Conservation (phyloP, 140 eudicot genomes). For the Stevia rebaudiana region DNA sequence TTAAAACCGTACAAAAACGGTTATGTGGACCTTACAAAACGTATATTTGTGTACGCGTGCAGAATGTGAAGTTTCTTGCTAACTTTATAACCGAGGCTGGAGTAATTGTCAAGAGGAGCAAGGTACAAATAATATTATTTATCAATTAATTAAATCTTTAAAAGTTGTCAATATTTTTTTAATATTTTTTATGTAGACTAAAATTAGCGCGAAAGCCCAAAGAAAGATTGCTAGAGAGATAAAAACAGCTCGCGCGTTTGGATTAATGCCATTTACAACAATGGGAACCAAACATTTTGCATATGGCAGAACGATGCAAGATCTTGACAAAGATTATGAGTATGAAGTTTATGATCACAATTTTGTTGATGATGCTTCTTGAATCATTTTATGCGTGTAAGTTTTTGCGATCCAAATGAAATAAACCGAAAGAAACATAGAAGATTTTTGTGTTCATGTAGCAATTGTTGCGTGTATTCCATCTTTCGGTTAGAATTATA, state of each 20-base stretch:
- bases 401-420: conserved; percentile 11
- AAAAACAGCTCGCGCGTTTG: conserved; percentile 94
- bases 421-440: conserved; percentile 8
- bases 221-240: conserved; percentile 94
- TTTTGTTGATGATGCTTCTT: conserved; percentile 31
- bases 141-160: not conserved
- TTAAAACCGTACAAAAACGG: no score
- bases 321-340: conserved; percentile 55
- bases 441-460: conserved; percentile 22
- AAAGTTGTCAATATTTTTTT: not conserved
- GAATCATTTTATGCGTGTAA: not conserved
- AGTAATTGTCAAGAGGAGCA: conserved; percentile 69
- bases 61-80: conserved; percentile 92
- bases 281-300: conserved; percentile 83
- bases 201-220: conserved; percentile 93
- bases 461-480: not conserved
- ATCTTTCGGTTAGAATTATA: conserved; percentile 10
- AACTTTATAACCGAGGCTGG: conserved; percentile 92
- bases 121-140: conserved; percentile 41
- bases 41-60: conserved; percentile 2
- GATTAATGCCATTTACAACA: conserved; percentile 93
- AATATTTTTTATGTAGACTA: conserved; percentile 39
- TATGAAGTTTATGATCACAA: conserved; percentile 41
- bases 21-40: not conserved
- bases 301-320: conserved; percentile 66